Base-by-base conservation (phyloP, 148 eudicot species). In the Suaeda aralocaspica region DNA sequence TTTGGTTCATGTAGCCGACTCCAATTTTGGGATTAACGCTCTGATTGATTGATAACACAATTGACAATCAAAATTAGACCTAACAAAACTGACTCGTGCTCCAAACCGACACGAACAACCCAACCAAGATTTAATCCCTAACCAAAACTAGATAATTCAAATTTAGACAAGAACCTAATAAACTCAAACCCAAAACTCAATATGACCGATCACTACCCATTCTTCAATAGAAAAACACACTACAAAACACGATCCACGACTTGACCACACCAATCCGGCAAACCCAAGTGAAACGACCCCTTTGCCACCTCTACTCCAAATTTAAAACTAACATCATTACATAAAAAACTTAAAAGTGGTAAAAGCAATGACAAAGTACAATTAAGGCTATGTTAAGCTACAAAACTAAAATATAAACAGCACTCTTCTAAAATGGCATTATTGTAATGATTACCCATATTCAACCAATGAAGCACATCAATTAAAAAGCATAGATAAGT, bases 401-500 rank as follows among this genome's bases (percentile, higher is more conserved):
- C 19, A 21, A 51, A 52, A 51, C 15, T 29, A 63, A 50, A 25
- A 59, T 59, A 74, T 49, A 26, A 24, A 49, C n/a, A 58, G 14
- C 30, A 67, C 33, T 67, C 46, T 19, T 9, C 58, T 50, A 49
- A 60, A 46, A 59, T 30, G 67, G 51, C 3, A 1, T n/a, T n/a
- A n/a, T n/a, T 9, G 22, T 36, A 49, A 68, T 48, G 61, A 74
- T 68, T 75, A 69, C 50, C 45, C 73, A 69, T 62, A 49, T 50
- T 44, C n/a, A 76, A 55, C 66, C 48, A 55, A 69, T 66, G 39
- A 74, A 72, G 34, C 62, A 55, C 46, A 69, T 72, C 61, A 51
- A 72, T 53, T 51, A 52, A 42, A 70, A 69, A 69, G 6, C 55
- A 13, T 53, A 42, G 24, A 39, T 42, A 29, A 75, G 45, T 69